Base-by-base conservation (phyloP, 208 protist genomes). In the Sergeia podlipaevii region DNA sequence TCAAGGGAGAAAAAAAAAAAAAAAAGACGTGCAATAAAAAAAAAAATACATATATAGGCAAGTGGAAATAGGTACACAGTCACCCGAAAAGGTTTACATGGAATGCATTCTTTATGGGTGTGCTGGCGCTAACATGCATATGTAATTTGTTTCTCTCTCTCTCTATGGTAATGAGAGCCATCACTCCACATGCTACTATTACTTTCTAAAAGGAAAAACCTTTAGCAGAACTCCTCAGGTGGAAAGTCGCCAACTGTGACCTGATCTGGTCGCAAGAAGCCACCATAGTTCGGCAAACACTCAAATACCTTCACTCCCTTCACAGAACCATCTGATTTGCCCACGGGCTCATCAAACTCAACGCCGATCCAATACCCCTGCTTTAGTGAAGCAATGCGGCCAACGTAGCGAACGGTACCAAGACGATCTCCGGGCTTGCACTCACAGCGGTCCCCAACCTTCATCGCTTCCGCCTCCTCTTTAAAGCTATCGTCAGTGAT, bases 261-360 rank as follows among this genome's bases (percentile, higher is more conserved):
- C 45, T 93, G 70, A 45, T 95, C 83, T 0, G 92, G 92, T 15
- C 86, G 84, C 49, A 95, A 60, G 46, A 96, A 89, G 18, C 85
- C 90, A 6, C 87, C 92, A 63, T 95, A 95, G 39, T 70, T 37
- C 7, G 74, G 70, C 48, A 59, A 52, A 52, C 92, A 97, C 43
- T 78, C 59, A 60, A 98, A 98, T 26, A 97, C 89, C 38, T 52
- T 46, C 20, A 70, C 73, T 3, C 89, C 91, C 60, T 97, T 97
- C 18, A 96, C 89, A 13, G 73, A 72, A 24, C 96, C 96, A 60
- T 98, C 80, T 18, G 91, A 91, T 51, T 98, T 98, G 15, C 96
- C 96, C 2, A 97, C 70, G 32, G 96, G 96, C 63, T 97, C 89
- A 52, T 98, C 96, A 24, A 97, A 95, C 65, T 93, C 67, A 4